Base-by-base conservation (phyloP, 495 filamentous ascomycete species). In the Umbilicaria muhlenbergii region DNA sequence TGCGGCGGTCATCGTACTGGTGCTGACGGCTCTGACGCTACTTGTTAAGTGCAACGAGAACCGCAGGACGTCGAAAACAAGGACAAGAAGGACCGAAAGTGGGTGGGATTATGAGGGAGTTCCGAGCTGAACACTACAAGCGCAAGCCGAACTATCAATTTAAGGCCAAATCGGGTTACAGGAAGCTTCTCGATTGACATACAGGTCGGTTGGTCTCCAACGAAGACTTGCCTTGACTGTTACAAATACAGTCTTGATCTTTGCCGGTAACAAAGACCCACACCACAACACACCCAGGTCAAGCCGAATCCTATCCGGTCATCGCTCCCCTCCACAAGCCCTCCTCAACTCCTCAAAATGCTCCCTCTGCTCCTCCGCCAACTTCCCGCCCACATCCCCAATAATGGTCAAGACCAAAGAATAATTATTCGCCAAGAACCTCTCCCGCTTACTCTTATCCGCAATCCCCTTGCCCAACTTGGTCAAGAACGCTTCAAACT, bases 381-480 rank as follows among this genome's bases (percentile, higher is more conserved):
- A 46, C 8, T 34, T 35, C 7, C 53, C 53, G 11, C 47, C 44
- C 16, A 44, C 48, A 39, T 56, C 53, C 33, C 50, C 53, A 16
- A 98, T 80, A 47, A 98, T 93, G 8, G 92, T 94, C 61, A 86
- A 60, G 10, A 98, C 74, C 53, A 98, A 68, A 39, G 80, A 83
- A 63, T 94, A 96, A 57, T 98, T 96, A 58, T 95, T 96, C 53
- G 76, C 84, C 50, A 96, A 62, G 51, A 96, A 94, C 46, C 92
- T 66, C 56, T 88, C 83, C 52, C 84, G 64, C 63, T 86, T 89
- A 53, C 84, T 73, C 44, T 71, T 65, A 49, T 92, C 85, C 2
- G 75, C 77, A 44, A 87, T 77, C 6, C 68, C 71, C 16, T 77
- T 70, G 51, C 75, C 76, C 45, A 78, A 50, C 53, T 78, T 83